These are phyloP conservation scores for Turnera subulata DNA, from an alignment of 345 rosid species.

Conservation along the genomic window DNA sequence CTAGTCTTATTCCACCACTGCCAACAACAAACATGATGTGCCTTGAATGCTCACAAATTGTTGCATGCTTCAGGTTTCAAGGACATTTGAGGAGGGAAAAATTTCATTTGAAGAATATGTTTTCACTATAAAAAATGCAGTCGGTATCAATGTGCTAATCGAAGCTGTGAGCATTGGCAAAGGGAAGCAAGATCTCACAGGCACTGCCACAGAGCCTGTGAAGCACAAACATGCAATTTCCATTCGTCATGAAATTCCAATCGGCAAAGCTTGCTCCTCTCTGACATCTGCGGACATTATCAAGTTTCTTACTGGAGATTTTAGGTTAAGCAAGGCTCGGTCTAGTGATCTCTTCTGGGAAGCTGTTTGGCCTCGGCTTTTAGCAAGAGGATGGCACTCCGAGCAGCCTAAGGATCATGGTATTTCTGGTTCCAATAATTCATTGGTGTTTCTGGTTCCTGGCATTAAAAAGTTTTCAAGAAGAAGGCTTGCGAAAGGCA, in stretches of 20 bases:
- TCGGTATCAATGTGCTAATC: conserved; percentile 38
- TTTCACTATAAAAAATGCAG: conserved; percentile 44
- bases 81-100: conserved; percentile 47
- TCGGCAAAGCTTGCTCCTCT: conserved; percentile 51
- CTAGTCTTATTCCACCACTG: no score
- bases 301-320: conserved; percentile 57
- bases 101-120: conserved; percentile 57
- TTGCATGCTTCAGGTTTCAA: conserved; percentile 27
- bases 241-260: conserved; percentile 46
- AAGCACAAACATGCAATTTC: conserved; percentile 41
- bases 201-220: conserved; percentile 47
- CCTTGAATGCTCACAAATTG: no score
- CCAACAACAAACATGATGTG: no score
- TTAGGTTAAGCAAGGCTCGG: conserved; percentile 72
- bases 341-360: conserved; percentile 89
- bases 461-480: conserved; percentile 67
- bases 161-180: conserved; percentile 55
- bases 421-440: conserved; percentile 31
- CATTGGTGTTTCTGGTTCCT: conserved; percentile 71
- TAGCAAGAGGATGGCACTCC: conserved; percentile 91
- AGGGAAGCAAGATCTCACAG: conserved; percentile 57
- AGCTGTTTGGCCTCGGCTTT: conserved; percentile 90
- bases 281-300: conserved; percentile 58
- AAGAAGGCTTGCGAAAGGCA: conserved; percentile 68
- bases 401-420: conserved; percentile 59